phyloP scores from a whole-genome alignment of 345 rosid genomes.

The Eucalyptus viminalis region DNA sequence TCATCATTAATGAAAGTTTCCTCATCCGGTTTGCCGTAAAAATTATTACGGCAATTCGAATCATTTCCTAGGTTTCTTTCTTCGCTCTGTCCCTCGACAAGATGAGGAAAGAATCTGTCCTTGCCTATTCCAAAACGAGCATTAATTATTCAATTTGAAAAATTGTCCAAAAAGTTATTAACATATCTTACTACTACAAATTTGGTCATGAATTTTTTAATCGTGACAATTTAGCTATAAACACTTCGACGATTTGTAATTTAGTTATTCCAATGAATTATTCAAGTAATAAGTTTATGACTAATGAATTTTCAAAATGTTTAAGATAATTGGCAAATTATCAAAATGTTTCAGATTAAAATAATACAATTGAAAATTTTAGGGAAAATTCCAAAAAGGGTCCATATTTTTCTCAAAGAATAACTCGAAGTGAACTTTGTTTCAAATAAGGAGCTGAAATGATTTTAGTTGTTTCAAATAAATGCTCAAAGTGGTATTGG shows the following conservation, averaged over 20 bases:
- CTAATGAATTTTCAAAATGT: too few relatives aligned
- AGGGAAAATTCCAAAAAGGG: too few relatives aligned
- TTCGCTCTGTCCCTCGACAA: not conserved
- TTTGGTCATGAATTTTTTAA: too few relatives aligned
- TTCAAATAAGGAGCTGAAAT: too few relatives aligned
- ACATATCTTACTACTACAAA: accelerated
- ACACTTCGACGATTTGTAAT: accelerated
- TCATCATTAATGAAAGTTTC: not conserved
- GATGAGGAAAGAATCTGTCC: not conserved
- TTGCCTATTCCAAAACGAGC: not conserved
- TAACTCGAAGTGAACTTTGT: too few relatives aligned
- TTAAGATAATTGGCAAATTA: accelerated
- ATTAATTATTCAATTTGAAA: not conserved
- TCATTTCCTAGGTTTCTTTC: not conserved
- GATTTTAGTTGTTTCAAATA: too few relatives aligned
- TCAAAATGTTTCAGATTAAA: accelerated
- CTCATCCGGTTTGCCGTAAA: not conserved
- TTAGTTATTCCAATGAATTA: too few relatives aligned
- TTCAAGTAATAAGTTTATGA: too few relatives aligned
- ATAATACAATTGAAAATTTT: accelerated
- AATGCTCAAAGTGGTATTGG: too few relatives aligned
- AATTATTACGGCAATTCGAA: not conserved
- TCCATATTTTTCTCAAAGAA: too few relatives aligned
- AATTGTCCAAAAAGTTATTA: too few relatives aligned
- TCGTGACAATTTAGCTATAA: accelerated